These are phyloP conservation scores for Colletotrichum destructivum DNA, from an alignment of 2,329 filamentous ascomycete genomes.

Conservation along the genomic window DNA sequence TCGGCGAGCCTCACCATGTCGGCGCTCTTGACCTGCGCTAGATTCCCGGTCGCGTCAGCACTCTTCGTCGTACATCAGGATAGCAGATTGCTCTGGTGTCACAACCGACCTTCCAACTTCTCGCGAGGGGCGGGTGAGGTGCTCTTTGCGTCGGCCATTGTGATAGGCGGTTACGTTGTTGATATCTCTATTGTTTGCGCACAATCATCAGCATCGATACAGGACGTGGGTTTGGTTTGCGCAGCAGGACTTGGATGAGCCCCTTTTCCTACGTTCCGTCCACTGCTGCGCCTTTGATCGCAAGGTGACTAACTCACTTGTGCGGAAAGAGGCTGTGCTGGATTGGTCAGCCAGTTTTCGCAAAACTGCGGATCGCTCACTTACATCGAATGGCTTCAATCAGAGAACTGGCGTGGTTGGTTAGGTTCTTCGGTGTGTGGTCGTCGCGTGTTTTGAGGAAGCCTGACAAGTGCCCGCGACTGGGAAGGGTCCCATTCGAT, in stretches of 20 bases:
- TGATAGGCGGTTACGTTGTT: conserved; percentile 9
- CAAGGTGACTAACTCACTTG: conserved; percentile 22
- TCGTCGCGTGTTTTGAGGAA: conserved; percentile 36
- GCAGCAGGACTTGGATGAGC: not conserved
- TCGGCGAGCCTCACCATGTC: conserved; percentile 83
- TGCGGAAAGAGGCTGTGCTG: conserved; percentile 1
- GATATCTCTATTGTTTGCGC: not conserved
- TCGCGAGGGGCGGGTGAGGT: conserved; percentile 70
- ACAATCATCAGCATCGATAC: conserved; percentile 19
- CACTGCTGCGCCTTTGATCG: conserved; percentile 8
- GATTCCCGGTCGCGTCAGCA: conserved; percentile 43
- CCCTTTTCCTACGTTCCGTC: conserved; percentile 27
- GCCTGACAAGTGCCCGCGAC: conserved; percentile 26
- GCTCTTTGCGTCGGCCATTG: conserved; percentile 58
- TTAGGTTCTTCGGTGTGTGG: conserved; percentile 7
- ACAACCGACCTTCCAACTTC: conserved; percentile 80
- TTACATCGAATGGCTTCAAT: conserved; percentile 15
- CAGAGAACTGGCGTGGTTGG: not conserved
- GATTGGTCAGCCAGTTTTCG: not conserved
- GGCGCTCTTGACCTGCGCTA: conserved; percentile 97
- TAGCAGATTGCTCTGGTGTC: conserved; percentile 11
- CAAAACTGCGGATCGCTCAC: not conserved
- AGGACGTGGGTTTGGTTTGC: conserved; percentile 3
- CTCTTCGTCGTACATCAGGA: conserved; percentile 1
- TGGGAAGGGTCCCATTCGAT: conserved; percentile 30